These are phyloP conservation scores for Pseudogymnoascus sp. DNA, from an alignment of 2,329 filamentous ascomycete genomes.

Conservation along the genomic window DNA sequence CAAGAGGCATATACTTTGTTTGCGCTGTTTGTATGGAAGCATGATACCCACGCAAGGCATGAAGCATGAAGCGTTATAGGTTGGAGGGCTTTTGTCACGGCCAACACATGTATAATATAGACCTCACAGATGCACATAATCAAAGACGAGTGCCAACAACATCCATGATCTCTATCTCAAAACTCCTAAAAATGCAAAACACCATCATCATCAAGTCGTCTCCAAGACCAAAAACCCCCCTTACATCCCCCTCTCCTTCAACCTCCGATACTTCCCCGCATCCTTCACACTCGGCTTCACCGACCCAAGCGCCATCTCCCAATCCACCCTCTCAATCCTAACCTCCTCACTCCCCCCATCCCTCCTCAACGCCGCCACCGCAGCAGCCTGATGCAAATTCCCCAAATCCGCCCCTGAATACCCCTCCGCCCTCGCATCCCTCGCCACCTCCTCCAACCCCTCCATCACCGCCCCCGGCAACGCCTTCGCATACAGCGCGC, in stretches of 20 bases:
- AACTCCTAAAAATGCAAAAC: background rate
- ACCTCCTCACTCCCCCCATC: constrained; percentile 20
- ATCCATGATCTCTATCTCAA: background rate
- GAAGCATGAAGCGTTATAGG: background rate
- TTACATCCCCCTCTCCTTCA: constrained; percentile 31
- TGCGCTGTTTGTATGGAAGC: constrained; percentile 4
- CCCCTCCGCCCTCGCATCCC: constrained; percentile 58
- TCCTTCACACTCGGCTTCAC: constrained; percentile 31
- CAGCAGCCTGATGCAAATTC: constrained; percentile 38
- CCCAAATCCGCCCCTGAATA: constrained; percentile 66
- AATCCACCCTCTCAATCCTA: constrained; percentile 25
- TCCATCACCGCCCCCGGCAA: constrained; percentile 46
- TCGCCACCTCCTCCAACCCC: constrained; percentile 58
- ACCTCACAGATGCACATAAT: background rate
- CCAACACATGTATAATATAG: background rate
- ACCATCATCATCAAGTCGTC: background rate
- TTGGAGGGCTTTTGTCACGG: background rate
- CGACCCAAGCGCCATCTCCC: constrained; percentile 28
- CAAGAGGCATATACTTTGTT: background rate
- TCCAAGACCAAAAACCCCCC: background rate
- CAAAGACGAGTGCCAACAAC: background rate
- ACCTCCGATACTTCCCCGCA: constrained; percentile 27
- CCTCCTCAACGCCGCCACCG: constrained; percentile 28
- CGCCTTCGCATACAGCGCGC: constrained; percentile 52
- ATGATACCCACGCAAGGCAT: constrained; percentile 1